Percentiles rank a stretch among this genome's conserved stretches.
Conservation (phyloP, 2,329 filamentous ascomycete genomes). For the Cladosporium cucumerinum region DNA sequence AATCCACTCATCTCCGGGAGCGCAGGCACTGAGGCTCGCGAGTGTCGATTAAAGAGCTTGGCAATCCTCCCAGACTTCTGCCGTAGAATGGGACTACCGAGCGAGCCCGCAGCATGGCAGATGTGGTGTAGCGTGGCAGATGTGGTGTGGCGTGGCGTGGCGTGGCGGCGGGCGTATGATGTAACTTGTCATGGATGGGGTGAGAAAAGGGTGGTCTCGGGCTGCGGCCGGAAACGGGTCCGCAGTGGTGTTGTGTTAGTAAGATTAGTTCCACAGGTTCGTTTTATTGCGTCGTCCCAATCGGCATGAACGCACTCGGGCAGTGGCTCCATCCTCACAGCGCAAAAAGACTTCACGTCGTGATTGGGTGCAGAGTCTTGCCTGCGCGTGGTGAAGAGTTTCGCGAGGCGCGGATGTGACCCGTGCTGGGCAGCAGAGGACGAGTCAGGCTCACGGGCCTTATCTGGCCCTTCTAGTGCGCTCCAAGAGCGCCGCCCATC, state of each 20-base stretch:
- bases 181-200: too few relatives aligned
- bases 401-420: neutral
- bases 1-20: neutral
- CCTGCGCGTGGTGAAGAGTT: neutral
- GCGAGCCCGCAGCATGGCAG: neutral
- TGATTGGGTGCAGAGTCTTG: neutral
- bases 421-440: neutral
- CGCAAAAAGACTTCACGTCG: neutral
- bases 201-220: neutral
- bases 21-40: neutral
- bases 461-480: constrained; percentile 12
- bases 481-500: neutral
- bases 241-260: too few relatives aligned
- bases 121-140: neutral
- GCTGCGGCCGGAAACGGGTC: neutral
- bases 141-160: neutral
- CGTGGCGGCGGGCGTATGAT: too few relatives aligned
- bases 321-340: neutral
- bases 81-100: neutral
- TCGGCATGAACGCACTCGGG: neutral
- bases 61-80: neutral
- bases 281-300: neutral
- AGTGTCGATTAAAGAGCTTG: neutral
- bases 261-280: too few relatives aligned
- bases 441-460: neutral